phyloP scores from a whole-genome alignment of 257 asterid species.

The Solanum rostratum region DNA sequence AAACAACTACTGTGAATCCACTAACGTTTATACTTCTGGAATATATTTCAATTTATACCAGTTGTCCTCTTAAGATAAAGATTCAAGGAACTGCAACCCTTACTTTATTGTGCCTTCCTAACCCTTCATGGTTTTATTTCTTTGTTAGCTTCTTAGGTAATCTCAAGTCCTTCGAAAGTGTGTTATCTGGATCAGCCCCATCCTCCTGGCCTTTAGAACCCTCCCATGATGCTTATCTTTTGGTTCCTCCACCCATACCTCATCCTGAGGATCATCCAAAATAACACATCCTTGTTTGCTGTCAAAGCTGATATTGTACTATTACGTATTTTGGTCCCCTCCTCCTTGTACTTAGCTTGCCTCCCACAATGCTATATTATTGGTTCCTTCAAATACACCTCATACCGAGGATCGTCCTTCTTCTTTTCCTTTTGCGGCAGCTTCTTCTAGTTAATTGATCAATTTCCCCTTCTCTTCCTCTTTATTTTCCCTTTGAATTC shows the following conservation, averaged over 20 bases:
- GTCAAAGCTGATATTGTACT: background rate
- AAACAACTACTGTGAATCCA: background rate
- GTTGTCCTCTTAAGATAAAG: background rate
- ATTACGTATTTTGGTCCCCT: background rate
- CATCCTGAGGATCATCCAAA: too few relatives aligned
- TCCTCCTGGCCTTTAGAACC: too few relatives aligned
- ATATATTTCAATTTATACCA: background rate
- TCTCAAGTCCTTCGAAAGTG: too few relatives aligned
- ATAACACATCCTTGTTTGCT: background rate
- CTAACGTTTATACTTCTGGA: background rate
- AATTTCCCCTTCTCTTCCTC: slow-evolving; percentile 19
- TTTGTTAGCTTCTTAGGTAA: too few relatives aligned
- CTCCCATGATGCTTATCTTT: background rate
- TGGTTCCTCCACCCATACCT: background rate
- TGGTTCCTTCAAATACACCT: background rate
- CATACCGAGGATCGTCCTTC: background rate
- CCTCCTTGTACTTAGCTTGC: background rate
- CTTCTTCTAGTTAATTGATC: slow-evolving; percentile 11
- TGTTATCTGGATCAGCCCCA: too few relatives aligned
- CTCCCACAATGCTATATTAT: background rate
- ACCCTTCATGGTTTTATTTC: background rate
- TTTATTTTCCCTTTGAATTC: background rate
- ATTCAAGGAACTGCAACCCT: background rate
- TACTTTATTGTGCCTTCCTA: background rate
- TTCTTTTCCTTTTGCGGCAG: background rate